Evolutionary conservation across 202 grass and related monocot genomes (phyloP), one percentile per base, ranked within the genome.

Genomic region (Setaria italica): DNA sequence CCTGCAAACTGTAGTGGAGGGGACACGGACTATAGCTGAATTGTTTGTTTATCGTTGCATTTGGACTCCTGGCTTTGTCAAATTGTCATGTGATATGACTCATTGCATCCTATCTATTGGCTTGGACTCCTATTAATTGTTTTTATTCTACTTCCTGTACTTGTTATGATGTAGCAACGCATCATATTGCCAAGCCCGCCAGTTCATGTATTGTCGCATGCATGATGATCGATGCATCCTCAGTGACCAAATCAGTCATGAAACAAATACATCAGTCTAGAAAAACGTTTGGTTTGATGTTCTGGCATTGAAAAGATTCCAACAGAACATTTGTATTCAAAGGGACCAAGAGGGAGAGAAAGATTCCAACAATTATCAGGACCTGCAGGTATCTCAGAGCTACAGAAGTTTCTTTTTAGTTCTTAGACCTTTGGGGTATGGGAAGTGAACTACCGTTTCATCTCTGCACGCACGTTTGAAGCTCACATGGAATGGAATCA

Each of bases 31-130:
- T 51, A 65, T 64, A 72, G 4, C 66, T 35, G 6, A 49, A 13
- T 68, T 57, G 4, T 34, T 21, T 59, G 6, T 45, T 69, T 60
- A 69, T 41, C 6, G 3, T 25, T 46, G 55, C 29, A n/a, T 50
- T 77, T 82, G 62, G 41, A 76, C 30, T 70, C 62, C 12, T 77
- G 13, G 39, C n/a, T 33, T 46, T 67, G 2, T 25, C 8, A 72
- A 41, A 57, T 64, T 6, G 59, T 11, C 83, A 74, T 82, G 54
- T 82, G 71, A 37, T 35, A 32, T 10, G 70, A 74, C 47, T 42
- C 45, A 16, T 50, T 21, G 25, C 53, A 69, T 51, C 66, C 17
- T 42, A 74, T 17, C 69, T 39, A 14, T 51, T 70, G 43, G 45
- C 9, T 72, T 76, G 9, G 63, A 68, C 9, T 51, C 30, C 3